A percentile compares a stretch with the other conserved stretches of the same genome.
These are phyloP conservation scores for Ormosia semicastrata DNA, from an alignment of 306 rosid species.

Conservation along the genomic window DNA sequence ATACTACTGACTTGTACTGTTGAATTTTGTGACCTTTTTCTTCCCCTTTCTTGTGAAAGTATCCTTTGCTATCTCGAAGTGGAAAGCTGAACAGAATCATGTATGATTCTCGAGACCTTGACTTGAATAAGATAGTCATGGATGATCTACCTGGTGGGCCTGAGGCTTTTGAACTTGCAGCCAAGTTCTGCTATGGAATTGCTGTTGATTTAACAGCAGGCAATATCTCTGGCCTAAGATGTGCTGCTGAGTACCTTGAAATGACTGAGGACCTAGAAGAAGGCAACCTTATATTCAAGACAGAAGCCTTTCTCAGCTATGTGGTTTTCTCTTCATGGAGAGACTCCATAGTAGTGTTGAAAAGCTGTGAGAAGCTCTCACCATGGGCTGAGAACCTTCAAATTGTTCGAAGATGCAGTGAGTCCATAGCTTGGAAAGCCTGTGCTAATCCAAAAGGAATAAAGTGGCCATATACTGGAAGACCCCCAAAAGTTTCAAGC, in stretches of 20 bases:
- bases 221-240: slow-evolving; percentile 90
- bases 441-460: slow-evolving; percentile 96
- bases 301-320: slow-evolving; percentile 96
- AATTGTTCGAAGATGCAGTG: slow-evolving; percentile 90
- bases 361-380: slow-evolving; percentile 91
- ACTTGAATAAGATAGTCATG: slow-evolving; percentile 59
- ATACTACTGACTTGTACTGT: background rate
- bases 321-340: slow-evolving; percentile 98
- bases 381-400: slow-evolving; percentile 99
- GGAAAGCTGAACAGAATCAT: slow-evolving; percentile 90
- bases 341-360: slow-evolving; percentile 87
- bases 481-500: slow-evolving; percentile 58
- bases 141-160: slow-evolving; percentile 92
- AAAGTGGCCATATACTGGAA: slow-evolving; percentile 94
- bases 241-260: slow-evolving; percentile 92
- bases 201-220: slow-evolving; percentile 90
- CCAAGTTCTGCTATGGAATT: slow-evolving; percentile 89
- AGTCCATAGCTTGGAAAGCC: slow-evolving; percentile 98
- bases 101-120: slow-evolving; percentile 67
- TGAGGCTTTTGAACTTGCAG: slow-evolving; percentile 81
- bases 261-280: slow-evolving; percentile 98
- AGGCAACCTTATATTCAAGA: slow-evolving; percentile 96
- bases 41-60: slow-evolving; percentile 42
- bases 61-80: slow-evolving; percentile 88
- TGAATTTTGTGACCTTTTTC: slow-evolving; percentile 22